A percentile compares a stretch with the other conserved stretches of the same genome.
phyloP scores from a whole-genome alignment of 768 basidiomycete genomes.

The Suillus bovinus region DNA sequence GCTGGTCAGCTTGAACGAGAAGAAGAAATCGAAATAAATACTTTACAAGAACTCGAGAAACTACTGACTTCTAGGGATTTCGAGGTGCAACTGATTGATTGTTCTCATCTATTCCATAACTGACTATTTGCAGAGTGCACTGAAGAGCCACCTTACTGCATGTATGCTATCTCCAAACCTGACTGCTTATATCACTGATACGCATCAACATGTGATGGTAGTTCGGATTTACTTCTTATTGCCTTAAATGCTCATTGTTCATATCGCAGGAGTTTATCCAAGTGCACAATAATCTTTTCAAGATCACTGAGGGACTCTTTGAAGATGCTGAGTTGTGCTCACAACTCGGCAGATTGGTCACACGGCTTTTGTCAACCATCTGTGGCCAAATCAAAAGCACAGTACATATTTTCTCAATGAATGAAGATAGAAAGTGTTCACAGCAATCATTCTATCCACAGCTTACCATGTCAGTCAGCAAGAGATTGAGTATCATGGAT shows the following conservation, averaged over 20 bases:
- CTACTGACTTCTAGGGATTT: neutral
- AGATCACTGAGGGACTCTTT: constrained; percentile 6
- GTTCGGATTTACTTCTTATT: neutral
- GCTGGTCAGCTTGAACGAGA: neutral
- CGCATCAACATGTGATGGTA: constrained; percentile 8
- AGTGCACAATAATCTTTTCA: constrained; percentile 5
- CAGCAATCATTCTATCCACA: neutral
- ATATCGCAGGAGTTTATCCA: constrained; percentile 6
- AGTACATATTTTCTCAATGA: no score
- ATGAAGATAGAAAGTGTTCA: no score
- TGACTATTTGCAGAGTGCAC: neutral
- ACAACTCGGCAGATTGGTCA: constrained; percentile 1
- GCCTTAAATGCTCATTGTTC: neutral
- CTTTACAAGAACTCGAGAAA: neutral
- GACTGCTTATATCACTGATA: constrained; percentile 10
- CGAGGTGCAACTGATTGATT: neutral
- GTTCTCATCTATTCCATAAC: neutral
- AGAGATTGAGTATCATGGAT: constrained; percentile 10
- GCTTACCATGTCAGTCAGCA: constrained; percentile 3
- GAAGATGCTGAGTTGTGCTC: constrained; percentile 1
- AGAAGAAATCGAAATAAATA: neutral
- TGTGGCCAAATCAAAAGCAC: neutral
- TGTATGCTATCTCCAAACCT: constrained; percentile 12
- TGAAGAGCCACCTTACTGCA: constrained; percentile 4
- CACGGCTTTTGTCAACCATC: constrained; percentile 6